Evolutionary conservation across 805 yeast genomes (phyloP).

Genomic region (Hanseniaspora osmophila): DNA sequence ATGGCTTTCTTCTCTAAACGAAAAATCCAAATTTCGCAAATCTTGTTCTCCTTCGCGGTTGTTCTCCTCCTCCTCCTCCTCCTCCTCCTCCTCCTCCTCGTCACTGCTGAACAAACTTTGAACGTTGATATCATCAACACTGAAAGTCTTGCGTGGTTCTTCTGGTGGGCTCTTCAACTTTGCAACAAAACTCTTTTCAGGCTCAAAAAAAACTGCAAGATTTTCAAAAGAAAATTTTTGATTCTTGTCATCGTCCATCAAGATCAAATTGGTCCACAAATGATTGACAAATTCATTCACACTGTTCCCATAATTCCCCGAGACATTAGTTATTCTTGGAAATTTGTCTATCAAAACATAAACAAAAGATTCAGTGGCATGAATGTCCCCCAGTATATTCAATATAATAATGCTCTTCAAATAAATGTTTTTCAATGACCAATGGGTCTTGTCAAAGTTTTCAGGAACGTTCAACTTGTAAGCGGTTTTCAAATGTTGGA

Average conservation of each 20-base stretch:
- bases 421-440: background rate
- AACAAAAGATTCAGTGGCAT: no score
- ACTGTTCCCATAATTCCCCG: background rate
- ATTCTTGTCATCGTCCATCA: background rate
- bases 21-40: no score
- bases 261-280: background rate
- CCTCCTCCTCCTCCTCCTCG: background rate
- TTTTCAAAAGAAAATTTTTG: background rate
- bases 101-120: background rate
- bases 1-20: no score
- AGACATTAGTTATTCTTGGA: background rate
- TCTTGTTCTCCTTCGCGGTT: no score
- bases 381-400: background rate
- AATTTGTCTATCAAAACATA: background rate
- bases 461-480: no score
- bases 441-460: background rate
- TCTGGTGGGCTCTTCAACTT: background rate
- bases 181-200: background rate
- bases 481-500: background rate
- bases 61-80: no score
- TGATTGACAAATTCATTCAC: background rate
- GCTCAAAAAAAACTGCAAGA: background rate
- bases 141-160: background rate
- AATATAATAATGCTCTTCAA: background rate
- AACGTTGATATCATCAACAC: background rate